Percentiles rank a stretch among this genome's conserved stretches.
phyloP scores from a whole-genome alignment of 768 basidiomycete species.

The Asterophora lycoperdoides region DNA sequence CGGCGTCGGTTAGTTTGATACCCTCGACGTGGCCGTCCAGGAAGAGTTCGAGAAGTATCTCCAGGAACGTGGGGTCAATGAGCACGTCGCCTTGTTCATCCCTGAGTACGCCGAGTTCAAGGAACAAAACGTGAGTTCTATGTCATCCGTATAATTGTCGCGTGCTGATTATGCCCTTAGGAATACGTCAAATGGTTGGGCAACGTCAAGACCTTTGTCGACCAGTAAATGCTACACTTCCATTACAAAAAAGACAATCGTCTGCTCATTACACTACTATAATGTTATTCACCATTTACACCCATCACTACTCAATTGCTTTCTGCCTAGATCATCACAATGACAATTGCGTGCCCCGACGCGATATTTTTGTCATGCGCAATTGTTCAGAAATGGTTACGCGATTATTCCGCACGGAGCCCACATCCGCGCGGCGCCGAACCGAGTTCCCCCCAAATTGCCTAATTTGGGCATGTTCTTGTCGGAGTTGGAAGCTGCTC shows the following conservation, averaged over 20 bases:
- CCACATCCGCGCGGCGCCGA: constrained; percentile 1
- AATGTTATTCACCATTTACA: constrained; percentile 3
- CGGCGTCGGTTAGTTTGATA: constrained; percentile 61
- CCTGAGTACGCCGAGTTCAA: constrained; percentile 86
- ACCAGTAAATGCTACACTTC: constrained; percentile 35
- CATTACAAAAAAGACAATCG: constrained; percentile 9
- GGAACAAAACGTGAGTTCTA: constrained; percentile 77
- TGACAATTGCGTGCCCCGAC: not conserved
- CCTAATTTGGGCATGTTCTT: constrained; percentile 1
- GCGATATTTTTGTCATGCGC: constrained; percentile 6
- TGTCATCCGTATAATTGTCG: constrained; percentile 3
- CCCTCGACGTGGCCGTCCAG: constrained; percentile 82
- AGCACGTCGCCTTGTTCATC: constrained; percentile 78
- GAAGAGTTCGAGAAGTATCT: constrained; percentile 90
- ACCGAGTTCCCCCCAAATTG: constrained; percentile 1
- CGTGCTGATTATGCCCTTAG: constrained; percentile 34
- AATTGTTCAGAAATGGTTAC: constrained; percentile 1
- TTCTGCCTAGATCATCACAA: constrained; percentile 4
- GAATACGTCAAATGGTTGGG: constrained; percentile 91
- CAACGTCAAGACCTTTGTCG: constrained; percentile 79
- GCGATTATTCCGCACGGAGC: not conserved
- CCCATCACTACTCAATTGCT: constrained; percentile 8
- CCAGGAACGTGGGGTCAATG: constrained; percentile 85
- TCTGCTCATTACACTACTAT: constrained; percentile 7
- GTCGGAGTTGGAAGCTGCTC: constrained; percentile 12